Evolutionary conservation across 1,284 basidiomycete species (phyloP).

Genomic region (Sanghuangporus baumii): DNA sequence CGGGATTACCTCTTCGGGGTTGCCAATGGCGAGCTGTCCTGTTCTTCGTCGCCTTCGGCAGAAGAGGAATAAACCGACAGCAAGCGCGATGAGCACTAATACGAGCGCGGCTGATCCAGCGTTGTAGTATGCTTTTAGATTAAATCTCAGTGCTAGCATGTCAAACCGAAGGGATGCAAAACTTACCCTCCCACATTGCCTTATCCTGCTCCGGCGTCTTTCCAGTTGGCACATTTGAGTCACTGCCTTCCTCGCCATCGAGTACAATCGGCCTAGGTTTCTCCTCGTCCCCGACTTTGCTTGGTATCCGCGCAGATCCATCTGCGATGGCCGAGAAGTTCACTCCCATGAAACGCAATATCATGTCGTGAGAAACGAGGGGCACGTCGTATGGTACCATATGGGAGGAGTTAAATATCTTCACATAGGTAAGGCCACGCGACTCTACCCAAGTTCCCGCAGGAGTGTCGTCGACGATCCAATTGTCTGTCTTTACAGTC

Average conservation of each 20-base stretch:
- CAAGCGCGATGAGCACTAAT: conserved; percentile 65
- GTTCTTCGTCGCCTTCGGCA: conserved; percentile 54
- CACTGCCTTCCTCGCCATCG: conserved; percentile 37
- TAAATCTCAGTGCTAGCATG: conserved; percentile 4
- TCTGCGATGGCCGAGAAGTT: conserved; percentile 80
- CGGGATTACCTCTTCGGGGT: conserved; percentile 51
- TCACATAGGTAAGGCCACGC: conserved; percentile 91
- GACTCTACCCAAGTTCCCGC: conserved; percentile 90
- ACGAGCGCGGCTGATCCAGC: conserved; percentile 84
- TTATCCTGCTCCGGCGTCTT: conserved; percentile 70
- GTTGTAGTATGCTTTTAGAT: conserved; percentile 76
- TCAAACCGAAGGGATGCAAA: neutral
- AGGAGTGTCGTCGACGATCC: conserved; percentile 73
- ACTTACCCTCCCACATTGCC: conserved; percentile 80
- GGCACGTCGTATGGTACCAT: conserved; percentile 95
- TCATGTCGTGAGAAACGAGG: conserved; percentile 93
- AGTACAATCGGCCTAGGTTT: conserved; percentile 49
- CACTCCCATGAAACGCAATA: conserved; percentile 90
- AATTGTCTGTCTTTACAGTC: conserved; percentile 71
- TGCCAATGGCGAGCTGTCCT: conserved; percentile 26
- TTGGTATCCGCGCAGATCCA: conserved; percentile 68
- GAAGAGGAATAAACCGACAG: conserved; percentile 72
- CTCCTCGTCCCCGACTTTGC: conserved; percentile 61
- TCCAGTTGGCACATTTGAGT: conserved; percentile 30
- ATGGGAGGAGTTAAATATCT: conserved; percentile 88